Conservation (phyloP, 1,284 basidiomycete species). For the Pholiota adiposa region DNA sequence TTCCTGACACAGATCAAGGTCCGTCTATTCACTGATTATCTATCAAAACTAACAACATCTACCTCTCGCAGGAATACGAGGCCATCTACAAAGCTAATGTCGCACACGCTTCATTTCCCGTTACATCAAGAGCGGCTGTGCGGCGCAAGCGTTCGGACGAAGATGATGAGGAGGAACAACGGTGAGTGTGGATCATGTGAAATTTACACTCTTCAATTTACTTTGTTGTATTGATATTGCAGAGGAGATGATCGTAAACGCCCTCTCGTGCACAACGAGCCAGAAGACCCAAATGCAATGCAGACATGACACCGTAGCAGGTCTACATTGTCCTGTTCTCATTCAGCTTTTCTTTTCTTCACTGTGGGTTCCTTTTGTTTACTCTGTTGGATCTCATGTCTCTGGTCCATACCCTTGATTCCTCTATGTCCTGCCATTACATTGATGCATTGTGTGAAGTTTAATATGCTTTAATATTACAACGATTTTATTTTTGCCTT, state of each 20-base stretch:
- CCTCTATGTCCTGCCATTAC: constrained; percentile 2
- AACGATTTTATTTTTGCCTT: constrained; percentile 80
- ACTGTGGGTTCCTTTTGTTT: constrained; percentile 16
- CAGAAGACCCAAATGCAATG: constrained; percentile 52
- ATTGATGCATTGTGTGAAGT: constrained; percentile 11
- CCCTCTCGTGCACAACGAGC: constrained; percentile 38
- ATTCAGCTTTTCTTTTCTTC: constrained; percentile 11
- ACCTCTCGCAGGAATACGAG: constrained; percentile 74
- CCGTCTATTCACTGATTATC: constrained; percentile 18
- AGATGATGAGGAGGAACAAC: constrained; percentile 66
- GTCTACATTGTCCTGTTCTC: constrained; percentile 10
- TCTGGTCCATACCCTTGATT: constrained; percentile 19
- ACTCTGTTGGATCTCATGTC: constrained; percentile 8
- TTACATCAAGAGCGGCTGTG: constrained; percentile 43
- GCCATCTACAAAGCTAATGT: constrained; percentile 81
- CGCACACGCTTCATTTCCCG: constrained; percentile 64
- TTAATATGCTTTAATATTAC: constrained; percentile 41
- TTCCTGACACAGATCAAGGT: constrained; percentile 90
- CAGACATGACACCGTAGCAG: constrained; percentile 40
- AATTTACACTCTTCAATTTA: constrained; percentile 8
- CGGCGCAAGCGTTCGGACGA: constrained; percentile 71
- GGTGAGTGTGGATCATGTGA: constrained; percentile 38
- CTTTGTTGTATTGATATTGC: constrained; percentile 13
- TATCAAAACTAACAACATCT: not conserved
- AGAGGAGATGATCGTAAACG: constrained; percentile 61